Conservation (phyloP, 2,329 filamentous ascomycete genomes). For the Fusarium vanettenii region DNA sequence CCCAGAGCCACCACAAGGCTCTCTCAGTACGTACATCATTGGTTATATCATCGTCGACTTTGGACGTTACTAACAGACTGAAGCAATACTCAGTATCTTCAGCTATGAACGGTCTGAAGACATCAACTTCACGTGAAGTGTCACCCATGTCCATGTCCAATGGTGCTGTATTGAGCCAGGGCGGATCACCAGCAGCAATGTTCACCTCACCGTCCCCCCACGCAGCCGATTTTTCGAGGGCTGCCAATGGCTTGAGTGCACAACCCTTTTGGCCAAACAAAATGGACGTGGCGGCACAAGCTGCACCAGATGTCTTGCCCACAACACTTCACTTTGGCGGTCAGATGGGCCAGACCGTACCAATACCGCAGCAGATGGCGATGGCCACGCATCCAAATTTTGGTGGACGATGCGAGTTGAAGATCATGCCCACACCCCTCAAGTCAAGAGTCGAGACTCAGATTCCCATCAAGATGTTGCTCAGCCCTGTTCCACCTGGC, state of each 20-base stretch:
- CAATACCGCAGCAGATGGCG: constrained; percentile 48
- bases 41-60: not conserved
- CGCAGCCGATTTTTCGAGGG: constrained; percentile 52
- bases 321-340: constrained; percentile 42
- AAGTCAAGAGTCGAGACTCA: constrained; percentile 98
- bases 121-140: constrained; percentile 61
- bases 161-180: constrained; percentile 61
- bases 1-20: constrained; percentile 43
- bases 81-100: constrained; percentile 65
- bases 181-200: constrained; percentile 61
- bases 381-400: constrained; percentile 47
- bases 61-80: constrained; percentile 36
- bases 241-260: constrained; percentile 40
- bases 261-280: constrained; percentile 52
- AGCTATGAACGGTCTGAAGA: constrained; percentile 61
- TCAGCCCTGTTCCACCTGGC: constrained; percentile 79
- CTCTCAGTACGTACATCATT: constrained; percentile 53
- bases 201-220: constrained; percentile 62
- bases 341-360: constrained; percentile 43
- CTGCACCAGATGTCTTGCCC: constrained; percentile 40
- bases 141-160: constrained; percentile 62
- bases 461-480: constrained; percentile 85
- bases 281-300: constrained; percentile 39
- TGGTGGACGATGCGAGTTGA: constrained; percentile 57
- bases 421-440: constrained; percentile 73